These are phyloP conservation scores for Catunica adiposa DNA, from an alignment of 2,329 filamentous ascomycete species.

Conservation along the genomic window DNA sequence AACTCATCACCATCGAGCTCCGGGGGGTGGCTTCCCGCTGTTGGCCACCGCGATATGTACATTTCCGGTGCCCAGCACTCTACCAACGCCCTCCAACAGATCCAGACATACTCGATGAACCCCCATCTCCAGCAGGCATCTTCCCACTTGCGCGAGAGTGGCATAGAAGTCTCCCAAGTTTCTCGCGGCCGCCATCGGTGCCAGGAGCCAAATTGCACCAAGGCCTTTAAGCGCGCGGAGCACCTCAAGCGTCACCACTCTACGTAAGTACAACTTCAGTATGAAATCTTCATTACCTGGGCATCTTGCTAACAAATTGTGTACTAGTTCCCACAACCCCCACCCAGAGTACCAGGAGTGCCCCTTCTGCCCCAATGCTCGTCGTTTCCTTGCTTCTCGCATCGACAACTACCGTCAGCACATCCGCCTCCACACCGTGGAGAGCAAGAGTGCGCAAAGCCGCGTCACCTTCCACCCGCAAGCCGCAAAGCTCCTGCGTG, in stretches of 20 bases:
- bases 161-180: constrained; percentile 15
- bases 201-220: constrained; percentile 29
- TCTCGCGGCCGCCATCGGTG: constrained; percentile 29
- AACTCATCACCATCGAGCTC: constrained; percentile 11
- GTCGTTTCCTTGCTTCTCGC: constrained; percentile 16
- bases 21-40: constrained; percentile 1
- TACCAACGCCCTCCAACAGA: constrained; percentile 3
- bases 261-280: constrained; percentile 26
- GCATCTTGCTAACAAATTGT: neutral
- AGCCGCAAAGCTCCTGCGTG: constrained; percentile 18
- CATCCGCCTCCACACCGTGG: constrained; percentile 23
- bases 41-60: constrained; percentile 8
- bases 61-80: constrained; percentile 2
- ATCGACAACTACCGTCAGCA: constrained; percentile 25
- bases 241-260: constrained; percentile 39
- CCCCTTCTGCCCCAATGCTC: constrained; percentile 14
- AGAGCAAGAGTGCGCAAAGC: constrained; percentile 17
- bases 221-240: constrained; percentile 35
- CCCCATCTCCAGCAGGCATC: constrained; percentile 9
- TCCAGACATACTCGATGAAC: neutral
- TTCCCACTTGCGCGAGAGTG: constrained; percentile 7
- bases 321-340: constrained; percentile 13
- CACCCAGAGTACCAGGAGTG: constrained; percentile 12
- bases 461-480: constrained; percentile 20
- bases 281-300: neutral